These are phyloP conservation scores for Phytophthora chlamydospora DNA, from an alignment of 352 stramenopile genomes.

Conservation along the genomic window DNA sequence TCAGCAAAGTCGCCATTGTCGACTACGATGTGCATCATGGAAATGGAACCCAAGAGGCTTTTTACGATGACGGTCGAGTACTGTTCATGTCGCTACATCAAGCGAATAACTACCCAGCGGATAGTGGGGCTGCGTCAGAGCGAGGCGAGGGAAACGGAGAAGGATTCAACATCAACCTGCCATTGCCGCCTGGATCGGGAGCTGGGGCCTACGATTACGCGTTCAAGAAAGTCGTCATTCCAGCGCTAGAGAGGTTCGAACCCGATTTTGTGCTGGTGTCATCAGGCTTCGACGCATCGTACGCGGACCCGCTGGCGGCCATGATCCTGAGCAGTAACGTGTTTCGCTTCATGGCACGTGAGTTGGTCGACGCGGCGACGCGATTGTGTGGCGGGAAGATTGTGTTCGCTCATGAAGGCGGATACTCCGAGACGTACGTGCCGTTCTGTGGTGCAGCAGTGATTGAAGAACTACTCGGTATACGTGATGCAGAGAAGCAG, in stretches of 20 bases:
- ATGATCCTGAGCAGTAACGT: slow-evolving; percentile 86
- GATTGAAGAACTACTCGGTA: slow-evolving; percentile 68
- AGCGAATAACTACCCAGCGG: slow-evolving; percentile 80
- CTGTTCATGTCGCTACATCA: slow-evolving; percentile 86
- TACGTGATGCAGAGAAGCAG: slow-evolving; percentile 48
- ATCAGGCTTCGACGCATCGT: slow-evolving; percentile 81
- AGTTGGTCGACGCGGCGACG: slow-evolving; percentile 54
- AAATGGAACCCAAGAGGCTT: slow-evolving; percentile 95
- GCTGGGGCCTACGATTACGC: slow-evolving; percentile 72
- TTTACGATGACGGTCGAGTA: slow-evolving; percentile 76
- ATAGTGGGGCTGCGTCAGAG: slow-evolving; percentile 54
- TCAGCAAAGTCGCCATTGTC: slow-evolving; percentile 93
- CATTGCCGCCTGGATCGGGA: slow-evolving; percentile 80
- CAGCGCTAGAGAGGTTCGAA: slow-evolving; percentile 68
- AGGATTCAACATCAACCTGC: slow-evolving; percentile 85
- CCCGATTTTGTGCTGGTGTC: slow-evolving; percentile 84
- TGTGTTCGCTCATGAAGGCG: slow-evolving; percentile 82
- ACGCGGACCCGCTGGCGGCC: slow-evolving; percentile 77
- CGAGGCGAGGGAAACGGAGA: slow-evolving; percentile 45
- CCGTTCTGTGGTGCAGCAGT: slow-evolving; percentile 89
- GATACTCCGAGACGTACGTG: slow-evolving; percentile 91
- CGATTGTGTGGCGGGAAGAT: slow-evolving; percentile 56
- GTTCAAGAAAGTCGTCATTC: slow-evolving; percentile 72
- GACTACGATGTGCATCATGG: slow-evolving; percentile 97
- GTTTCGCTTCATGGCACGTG: slow-evolving; percentile 71